Base-by-base conservation (phyloP, 2,329 filamentous ascomycete species). In the Hypoxylon sp. region DNA sequence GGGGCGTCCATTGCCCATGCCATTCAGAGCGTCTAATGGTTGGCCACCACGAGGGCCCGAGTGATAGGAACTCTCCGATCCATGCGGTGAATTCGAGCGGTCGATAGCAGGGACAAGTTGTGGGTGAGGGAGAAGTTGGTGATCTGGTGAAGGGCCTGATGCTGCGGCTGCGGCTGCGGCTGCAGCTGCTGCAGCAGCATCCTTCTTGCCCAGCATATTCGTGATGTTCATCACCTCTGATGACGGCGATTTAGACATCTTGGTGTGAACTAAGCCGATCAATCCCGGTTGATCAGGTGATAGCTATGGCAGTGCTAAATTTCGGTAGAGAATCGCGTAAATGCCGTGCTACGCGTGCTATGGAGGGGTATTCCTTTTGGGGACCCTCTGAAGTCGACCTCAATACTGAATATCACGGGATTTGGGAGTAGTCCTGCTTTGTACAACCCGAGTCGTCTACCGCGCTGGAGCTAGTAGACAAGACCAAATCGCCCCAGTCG, bases 61-160 rank as follows among this genome's bases (percentile, higher is more conserved):
- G 76, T 87, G 88, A 66, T 86, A 83, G 4, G 86, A 89, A 76
- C 86, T 85, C 72, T 89, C 87, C 13, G 87, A 89, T 62, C 86
- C 86, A 78, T 89, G 87, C 8, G 87, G 86, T 6, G 87, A 89
- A 72, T 83, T 85, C 53, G 86, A 84, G 64, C 86, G 85, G 62
- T 89, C 87, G 75, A 88, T 83, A 14, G 77, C 59, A 11, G 68
- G 56, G n/a, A 74, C 64, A 1, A 79, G 55, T n/a, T 78, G 77
- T 2, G 73, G 74, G 40, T 78, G 76, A 6, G 76, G 56, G 10
- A 76, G 61, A 6, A 77, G 65, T 37, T 74, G 73, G 7, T 76
- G 76, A 22, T 77, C 72, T 1, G 72, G 62, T 0, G 71, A 64
- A 33, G 71, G 63, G 14, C 70, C 72, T n/a, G 71, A 63, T 46